phyloP scores from a whole-genome alignment of 495 filamentous ascomycete species.

The Xylaria nigripes region DNA sequence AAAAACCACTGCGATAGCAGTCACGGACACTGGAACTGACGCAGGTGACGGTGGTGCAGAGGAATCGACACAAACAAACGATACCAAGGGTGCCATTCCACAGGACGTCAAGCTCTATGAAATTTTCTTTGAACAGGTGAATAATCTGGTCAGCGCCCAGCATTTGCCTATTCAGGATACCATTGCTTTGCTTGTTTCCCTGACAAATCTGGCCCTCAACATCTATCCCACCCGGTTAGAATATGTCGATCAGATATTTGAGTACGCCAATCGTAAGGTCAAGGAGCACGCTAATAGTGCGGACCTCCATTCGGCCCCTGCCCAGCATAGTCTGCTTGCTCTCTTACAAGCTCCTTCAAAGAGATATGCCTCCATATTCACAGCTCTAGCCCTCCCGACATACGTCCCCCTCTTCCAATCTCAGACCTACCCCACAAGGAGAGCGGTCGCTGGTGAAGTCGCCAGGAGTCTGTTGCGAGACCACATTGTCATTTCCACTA shows the following conservation, averaged over 20 bases:
- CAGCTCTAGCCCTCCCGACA: constrained; percentile 79
- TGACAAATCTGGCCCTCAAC: constrained; percentile 87
- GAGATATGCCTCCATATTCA: constrained; percentile 87
- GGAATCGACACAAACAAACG: constrained; percentile 29
- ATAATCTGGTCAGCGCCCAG: constrained; percentile 83
- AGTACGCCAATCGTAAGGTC: constrained; percentile 82
- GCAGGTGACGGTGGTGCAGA: constrained; percentile 29
- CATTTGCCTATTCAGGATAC: constrained; percentile 90
- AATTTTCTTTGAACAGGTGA: constrained; percentile 95
- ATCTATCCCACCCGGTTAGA: constrained; percentile 89
- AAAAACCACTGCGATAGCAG: constrained; percentile 27
- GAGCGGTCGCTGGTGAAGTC: constrained; percentile 84
- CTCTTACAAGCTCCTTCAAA: constrained; percentile 83
- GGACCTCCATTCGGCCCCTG: constrained; percentile 79
- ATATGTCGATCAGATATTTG: constrained; percentile 90
- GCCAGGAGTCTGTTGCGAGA: constrained; percentile 70
- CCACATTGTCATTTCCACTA: constrained; percentile 64
- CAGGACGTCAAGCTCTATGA: constrained; percentile 86
- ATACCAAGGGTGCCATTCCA: constrained; percentile 63
- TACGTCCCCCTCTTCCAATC: constrained; percentile 84
- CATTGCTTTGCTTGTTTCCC: constrained; percentile 81
- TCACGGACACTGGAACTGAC: constrained; percentile 36
- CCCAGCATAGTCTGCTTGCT: constrained; percentile 80
- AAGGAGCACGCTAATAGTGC: constrained; percentile 85
- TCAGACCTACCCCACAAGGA: constrained; percentile 87